These are phyloP conservation scores for Heterobasidion irregulare DNA, from an alignment of 1,284 basidiomycete species.

Conservation along the genomic window DNA sequence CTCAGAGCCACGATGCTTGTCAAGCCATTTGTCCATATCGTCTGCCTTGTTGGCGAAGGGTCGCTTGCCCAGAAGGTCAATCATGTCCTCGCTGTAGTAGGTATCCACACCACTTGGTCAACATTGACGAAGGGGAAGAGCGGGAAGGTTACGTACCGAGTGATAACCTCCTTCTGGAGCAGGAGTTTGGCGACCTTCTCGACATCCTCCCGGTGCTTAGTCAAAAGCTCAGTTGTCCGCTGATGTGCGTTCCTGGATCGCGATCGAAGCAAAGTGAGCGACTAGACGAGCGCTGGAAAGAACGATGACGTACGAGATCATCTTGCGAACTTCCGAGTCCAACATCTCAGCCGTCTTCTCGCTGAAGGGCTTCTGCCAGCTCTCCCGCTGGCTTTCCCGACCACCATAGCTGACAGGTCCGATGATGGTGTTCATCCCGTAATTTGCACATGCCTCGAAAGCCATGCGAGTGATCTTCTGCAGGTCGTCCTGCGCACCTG, in stretches of 20 bases:
- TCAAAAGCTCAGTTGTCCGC: constrained; percentile 80
- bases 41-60: constrained; percentile 75
- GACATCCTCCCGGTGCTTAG: constrained; percentile 79
- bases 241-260: constrained; percentile 64
- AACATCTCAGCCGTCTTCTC: constrained; percentile 96
- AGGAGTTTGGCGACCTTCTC: constrained; percentile 91
- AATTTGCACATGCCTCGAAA: constrained; percentile 90
- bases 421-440: constrained; percentile 93
- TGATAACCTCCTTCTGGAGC: constrained; percentile 92
- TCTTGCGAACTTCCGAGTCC: constrained; percentile 88
- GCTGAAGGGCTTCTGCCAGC: constrained; percentile 96
- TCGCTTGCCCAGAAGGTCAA: constrained; percentile 74
- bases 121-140: not conserved
- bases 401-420: constrained; percentile 96
- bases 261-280: not conserved
- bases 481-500: constrained; percentile 95
- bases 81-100: constrained; percentile 72
- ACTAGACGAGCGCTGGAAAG: not conserved
- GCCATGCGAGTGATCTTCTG: constrained; percentile 99
- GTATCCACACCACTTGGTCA: constrained; percentile 12
- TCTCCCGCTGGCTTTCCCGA: constrained; percentile 74
- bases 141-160: constrained; percentile 45
- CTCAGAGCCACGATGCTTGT: constrained; percentile 52
- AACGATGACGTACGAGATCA: constrained; percentile 64
- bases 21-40: constrained; percentile 93